Conservation (phyloP, 371 early-diverging fungal genomes). For the Rhizomucor miehei region DNA sequence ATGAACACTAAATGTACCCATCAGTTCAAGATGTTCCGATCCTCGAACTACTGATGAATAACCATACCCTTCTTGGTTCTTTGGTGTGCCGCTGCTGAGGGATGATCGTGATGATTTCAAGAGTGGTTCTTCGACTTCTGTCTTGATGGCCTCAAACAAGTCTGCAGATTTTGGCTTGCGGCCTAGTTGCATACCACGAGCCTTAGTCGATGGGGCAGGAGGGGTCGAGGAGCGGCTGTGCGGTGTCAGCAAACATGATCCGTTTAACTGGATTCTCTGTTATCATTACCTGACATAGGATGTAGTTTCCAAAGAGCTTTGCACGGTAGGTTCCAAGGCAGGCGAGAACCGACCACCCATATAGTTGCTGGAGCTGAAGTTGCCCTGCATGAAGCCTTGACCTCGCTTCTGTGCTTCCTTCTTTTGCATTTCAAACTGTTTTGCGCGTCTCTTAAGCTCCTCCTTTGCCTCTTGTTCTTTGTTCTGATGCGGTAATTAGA, state of each 20-base stretch:
- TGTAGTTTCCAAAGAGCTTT: constrained; percentile 26
- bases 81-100: constrained; percentile 16
- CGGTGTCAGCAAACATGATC: neutral
- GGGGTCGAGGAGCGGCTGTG: constrained; percentile 21
- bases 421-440: constrained; percentile 87
- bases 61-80: constrained; percentile 21
- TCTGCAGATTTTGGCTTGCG: constrained; percentile 79
- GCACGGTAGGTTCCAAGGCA: constrained; percentile 41
- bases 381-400: constrained; percentile 50
- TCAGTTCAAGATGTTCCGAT: neutral
- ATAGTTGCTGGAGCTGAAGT: constrained; percentile 45
- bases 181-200: constrained; percentile 92
- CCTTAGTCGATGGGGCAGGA: constrained; percentile 45
- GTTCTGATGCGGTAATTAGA: constrained; percentile 51
- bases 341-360: constrained; percentile 46
- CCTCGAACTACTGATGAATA: neutral
- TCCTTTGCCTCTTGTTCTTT: constrained; percentile 97
- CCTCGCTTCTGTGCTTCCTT: constrained; percentile 83
- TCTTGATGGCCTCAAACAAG: constrained; percentile 81
- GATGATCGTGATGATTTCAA: constrained; percentile 15
- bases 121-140: constrained; percentile 63
- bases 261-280: neutral
- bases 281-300: constrained; percentile 19
- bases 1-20: constrained; percentile 65
- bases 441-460: constrained; percentile 89